Conservation (phyloP, 805 yeast genomes). For the Wickerhamomyces chambardii region DNA sequence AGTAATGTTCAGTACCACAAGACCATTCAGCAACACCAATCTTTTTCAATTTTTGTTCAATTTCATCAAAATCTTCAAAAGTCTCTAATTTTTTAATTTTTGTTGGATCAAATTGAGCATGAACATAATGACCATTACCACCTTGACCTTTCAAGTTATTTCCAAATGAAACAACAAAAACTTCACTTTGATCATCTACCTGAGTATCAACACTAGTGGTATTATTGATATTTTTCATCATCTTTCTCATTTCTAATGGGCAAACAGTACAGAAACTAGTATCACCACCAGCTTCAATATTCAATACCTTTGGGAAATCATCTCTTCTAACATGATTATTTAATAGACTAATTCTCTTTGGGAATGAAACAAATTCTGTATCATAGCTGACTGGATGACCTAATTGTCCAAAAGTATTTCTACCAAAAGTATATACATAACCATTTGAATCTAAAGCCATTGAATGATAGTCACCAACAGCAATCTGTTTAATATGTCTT, state of each 20-base stretch:
- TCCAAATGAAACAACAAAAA: constrained; percentile 59
- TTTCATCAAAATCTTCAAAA: constrained; percentile 48
- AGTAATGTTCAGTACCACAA: constrained; percentile 58
- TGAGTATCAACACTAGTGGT: constrained; percentile 5
- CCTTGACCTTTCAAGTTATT: constrained; percentile 80
- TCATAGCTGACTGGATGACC: constrained; percentile 61
- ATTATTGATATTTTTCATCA: constrained; percentile 17
- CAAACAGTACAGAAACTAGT: constrained; percentile 44
- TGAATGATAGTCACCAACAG: constrained; percentile 69
- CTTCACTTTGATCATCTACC: constrained; percentile 13
- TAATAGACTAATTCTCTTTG: constrained; percentile 41
- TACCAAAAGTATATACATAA: constrained; percentile 78
- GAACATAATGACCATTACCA: constrained; percentile 71
- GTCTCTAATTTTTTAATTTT: constrained; percentile 31
- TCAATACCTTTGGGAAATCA: constrained; percentile 35
- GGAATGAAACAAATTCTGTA: constrained; percentile 63
- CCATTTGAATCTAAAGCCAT: constrained; percentile 63
- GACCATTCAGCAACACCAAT: constrained; percentile 44
- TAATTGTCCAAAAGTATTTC: constrained; percentile 77
- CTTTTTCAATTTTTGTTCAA: constrained; percentile 25
- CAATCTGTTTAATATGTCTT: constrained; percentile 47
- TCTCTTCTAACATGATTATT: constrained; percentile 29
- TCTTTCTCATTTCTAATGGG: constrained; percentile 19
- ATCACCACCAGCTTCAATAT: constrained; percentile 64
- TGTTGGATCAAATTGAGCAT: constrained; percentile 62